A percentile compares a stretch with the other conserved stretches of the same genome.
These are phyloP conservation scores for Firmiana major DNA, from an alignment of 345 rosid species.

Conservation along the genomic window DNA sequence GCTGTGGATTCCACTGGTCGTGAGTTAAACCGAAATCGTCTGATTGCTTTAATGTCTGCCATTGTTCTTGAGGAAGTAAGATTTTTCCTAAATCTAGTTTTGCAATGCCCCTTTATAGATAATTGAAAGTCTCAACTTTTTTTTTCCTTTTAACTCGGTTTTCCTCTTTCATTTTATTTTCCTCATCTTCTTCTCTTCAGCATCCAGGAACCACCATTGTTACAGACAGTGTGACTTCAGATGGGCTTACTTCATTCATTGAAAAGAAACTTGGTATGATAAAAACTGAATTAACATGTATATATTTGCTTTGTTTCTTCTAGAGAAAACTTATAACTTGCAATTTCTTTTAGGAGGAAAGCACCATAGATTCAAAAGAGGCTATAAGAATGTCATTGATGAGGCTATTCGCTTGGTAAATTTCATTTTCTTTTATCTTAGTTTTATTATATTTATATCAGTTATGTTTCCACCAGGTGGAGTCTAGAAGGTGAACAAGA, in stretches of 20 bases:
- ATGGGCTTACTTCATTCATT: constrained; percentile 78
- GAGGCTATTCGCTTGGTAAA: constrained; percentile 93
- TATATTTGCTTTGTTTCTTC: not conserved
- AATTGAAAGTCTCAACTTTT: not conserved
- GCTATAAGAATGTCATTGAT: constrained; percentile 94
- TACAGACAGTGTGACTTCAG: constrained; percentile 98
- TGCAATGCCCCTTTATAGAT: not conserved
- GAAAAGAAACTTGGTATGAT: constrained; percentile 83
- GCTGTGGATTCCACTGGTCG: constrained; percentile 93
- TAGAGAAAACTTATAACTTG: constrained; percentile 11
- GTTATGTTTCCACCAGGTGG: not conserved
- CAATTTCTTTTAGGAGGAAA: constrained; percentile 61
- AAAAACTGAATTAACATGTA: constrained; percentile 6
- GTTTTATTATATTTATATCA: not conserved
- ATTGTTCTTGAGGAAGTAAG: constrained; percentile 95
- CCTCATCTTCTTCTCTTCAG: constrained; percentile 34
- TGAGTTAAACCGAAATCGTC: constrained; percentile 87
- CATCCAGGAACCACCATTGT: constrained; percentile 97
- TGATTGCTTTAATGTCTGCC: constrained; percentile 89
- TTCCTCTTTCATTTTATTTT: not conserved
- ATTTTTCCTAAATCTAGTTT: not conserved
- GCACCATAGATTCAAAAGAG: constrained; percentile 96
- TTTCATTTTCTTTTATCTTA: constrained; percentile 1
- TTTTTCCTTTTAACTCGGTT: not conserved
- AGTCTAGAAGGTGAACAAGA: constrained; percentile 2